These are phyloP conservation scores for Excoecaria agallocha DNA, from an alignment of 345 rosid genomes.

Conservation along the genomic window DNA sequence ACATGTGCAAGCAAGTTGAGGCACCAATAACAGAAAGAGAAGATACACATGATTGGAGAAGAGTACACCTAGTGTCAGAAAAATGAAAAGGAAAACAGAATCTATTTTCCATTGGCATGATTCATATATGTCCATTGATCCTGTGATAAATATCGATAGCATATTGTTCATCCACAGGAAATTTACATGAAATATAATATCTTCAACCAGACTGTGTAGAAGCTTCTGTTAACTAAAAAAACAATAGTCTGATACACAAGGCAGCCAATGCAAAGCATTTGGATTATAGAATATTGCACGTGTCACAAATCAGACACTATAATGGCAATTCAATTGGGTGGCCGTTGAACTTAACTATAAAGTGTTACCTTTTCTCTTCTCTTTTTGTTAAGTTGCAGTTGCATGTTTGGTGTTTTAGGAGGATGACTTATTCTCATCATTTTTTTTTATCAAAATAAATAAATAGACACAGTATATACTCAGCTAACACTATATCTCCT, in stretches of 20 bases:
- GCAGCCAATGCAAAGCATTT: too few species aligned
- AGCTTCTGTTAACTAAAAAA: not conserved
- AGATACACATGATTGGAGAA: not conserved
- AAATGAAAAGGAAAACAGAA: not conserved
- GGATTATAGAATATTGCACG: too few species aligned
- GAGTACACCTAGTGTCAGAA: not conserved
- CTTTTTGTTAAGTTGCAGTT: too few species aligned
- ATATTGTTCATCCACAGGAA: not conserved
- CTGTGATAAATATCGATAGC: not conserved
- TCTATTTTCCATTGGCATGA: not conserved
- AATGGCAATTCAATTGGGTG: too few species aligned
- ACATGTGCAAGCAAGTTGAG: too few species aligned
- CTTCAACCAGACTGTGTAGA: not conserved
- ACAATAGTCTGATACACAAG: not conserved
- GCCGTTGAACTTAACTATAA: too few species aligned
- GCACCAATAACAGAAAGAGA: not conserved
- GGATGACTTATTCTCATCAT: too few species aligned
- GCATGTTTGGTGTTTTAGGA: too few species aligned
- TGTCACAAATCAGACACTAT: too few species aligned
- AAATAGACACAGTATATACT: not conserved
- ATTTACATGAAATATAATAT: too few species aligned
- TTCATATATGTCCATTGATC: not conserved
- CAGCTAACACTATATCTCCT: not conserved
- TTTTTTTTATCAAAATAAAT: not conserved
- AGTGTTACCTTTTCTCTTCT: too few species aligned